Conservation (phyloP, 2,329 filamentous ascomycete genomes). For the Alternaria sp. region DNA sequence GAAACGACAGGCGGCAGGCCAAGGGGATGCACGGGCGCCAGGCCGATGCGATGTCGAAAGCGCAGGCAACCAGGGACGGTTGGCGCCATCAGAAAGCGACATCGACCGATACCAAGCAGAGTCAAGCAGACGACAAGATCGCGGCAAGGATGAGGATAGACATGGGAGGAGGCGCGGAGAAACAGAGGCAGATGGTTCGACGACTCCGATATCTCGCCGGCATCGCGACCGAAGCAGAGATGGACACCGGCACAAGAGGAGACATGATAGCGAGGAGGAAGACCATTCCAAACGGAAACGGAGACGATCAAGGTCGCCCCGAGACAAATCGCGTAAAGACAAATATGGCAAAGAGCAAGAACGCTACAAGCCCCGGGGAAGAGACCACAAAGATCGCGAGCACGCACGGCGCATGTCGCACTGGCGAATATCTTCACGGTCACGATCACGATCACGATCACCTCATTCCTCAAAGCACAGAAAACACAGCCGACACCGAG, state of each 20-base stretch:
- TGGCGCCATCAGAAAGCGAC: constrained; percentile 26
- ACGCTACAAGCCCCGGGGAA: constrained; percentile 11
- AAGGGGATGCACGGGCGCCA: constrained; percentile 2
- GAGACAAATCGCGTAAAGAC: constrained; percentile 11
- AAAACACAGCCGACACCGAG: constrained; percentile 12
- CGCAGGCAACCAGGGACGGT: constrained; percentile 21
- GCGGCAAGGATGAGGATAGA: constrained; percentile 25
- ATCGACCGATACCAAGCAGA: constrained; percentile 23
- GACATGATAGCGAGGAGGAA: constrained; percentile 18
- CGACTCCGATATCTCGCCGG: background rate
- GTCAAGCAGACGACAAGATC: constrained; percentile 23
- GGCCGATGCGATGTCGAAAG: constrained; percentile 5
- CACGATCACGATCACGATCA: constrained; percentile 27
- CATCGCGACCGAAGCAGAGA: constrained; percentile 23
- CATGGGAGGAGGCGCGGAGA: constrained; percentile 10
- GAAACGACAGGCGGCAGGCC: constrained; percentile 16
- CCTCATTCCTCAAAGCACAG: constrained; percentile 18
- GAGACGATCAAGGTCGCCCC: constrained; percentile 24
- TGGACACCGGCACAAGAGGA: constrained; percentile 21
- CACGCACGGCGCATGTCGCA: constrained; percentile 24
- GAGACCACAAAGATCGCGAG: constrained; percentile 9
- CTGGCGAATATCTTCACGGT: constrained; percentile 25
- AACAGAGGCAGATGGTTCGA: constrained; percentile 9
- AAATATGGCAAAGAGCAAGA: constrained; percentile 17
- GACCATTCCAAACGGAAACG: constrained; percentile 19